Percentiles rank a stretch among this genome's conserved stretches.
Conservation (phyloP, 2,329 filamentous ascomycete species). For the Lecanicillium sp. region DNA sequence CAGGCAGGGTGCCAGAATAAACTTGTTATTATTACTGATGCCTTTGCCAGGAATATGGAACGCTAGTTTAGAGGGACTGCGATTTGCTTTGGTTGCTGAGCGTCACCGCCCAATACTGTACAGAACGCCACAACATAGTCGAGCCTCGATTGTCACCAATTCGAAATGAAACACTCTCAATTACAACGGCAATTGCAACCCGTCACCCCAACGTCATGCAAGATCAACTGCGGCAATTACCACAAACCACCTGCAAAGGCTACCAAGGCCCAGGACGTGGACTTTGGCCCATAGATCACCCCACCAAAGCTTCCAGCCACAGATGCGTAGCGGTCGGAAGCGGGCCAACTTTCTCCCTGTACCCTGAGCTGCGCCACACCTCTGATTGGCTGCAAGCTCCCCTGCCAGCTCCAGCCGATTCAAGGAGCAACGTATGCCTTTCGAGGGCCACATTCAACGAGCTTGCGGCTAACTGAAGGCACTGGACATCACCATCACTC, state of each 20-base stretch:
- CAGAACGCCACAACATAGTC: too few relatives aligned
- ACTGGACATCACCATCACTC: slow-evolving; percentile 17
- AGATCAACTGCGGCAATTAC: not conserved
- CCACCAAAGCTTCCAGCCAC: not conserved
- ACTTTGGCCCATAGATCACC: not conserved
- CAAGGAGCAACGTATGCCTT: slow-evolving; percentile 34
- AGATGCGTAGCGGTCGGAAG: not conserved
- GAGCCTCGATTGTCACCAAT: too few relatives aligned
- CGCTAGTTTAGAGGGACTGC: too few relatives aligned
- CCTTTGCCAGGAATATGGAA: too few relatives aligned
- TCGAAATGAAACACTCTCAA: too few relatives aligned
- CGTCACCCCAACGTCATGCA: not conserved
- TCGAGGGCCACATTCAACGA: slow-evolving; percentile 13
- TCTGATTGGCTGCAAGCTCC: slow-evolving; percentile 25
- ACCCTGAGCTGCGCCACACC: not conserved
- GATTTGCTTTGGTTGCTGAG: too few relatives aligned
- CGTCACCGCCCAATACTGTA: too few relatives aligned
- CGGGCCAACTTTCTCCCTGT: slow-evolving; percentile 10
- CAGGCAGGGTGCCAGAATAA: too few relatives aligned
- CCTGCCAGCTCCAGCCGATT: slow-evolving; percentile 22
- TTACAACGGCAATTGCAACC: too few relatives aligned
- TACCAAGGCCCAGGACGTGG: not conserved
- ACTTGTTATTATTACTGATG: too few relatives aligned
- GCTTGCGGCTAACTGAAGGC: slow-evolving; percentile 17
- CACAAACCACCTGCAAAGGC: not conserved